These are phyloP conservation scores for Sclerotiophoma versabilis DNA, from an alignment of 2,329 filamentous ascomycete species.

Conservation along the genomic window DNA sequence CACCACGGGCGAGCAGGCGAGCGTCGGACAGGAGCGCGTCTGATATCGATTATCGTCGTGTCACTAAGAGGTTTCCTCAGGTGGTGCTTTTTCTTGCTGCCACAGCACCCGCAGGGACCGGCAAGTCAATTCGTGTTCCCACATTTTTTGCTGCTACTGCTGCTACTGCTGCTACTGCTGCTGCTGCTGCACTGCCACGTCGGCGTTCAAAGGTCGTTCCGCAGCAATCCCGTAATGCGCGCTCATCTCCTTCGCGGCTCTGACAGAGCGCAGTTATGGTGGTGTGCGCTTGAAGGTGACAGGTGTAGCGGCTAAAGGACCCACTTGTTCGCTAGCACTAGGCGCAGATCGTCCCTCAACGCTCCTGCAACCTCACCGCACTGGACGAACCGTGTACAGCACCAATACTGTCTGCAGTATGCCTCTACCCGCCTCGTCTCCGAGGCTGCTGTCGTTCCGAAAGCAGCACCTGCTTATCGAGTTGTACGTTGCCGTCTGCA, in stretches of 20 bases:
- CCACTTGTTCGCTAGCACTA: constrained; percentile 2
- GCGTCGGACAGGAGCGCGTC: constrained; percentile 6
- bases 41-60: constrained; percentile 28
- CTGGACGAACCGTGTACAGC: background rate
- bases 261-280: constrained; percentile 12
- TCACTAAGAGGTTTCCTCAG: constrained; percentile 6
- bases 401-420: constrained; percentile 11
- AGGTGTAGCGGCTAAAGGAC: constrained; percentile 17
- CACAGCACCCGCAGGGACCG: background rate
- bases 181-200: constrained; percentile 25
- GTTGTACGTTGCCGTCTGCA: constrained; percentile 66
- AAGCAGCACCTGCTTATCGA: constrained; percentile 81
- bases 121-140: background rate
- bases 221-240: constrained; percentile 21
- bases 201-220: constrained; percentile 10
- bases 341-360: constrained; percentile 20
- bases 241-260: constrained; percentile 26
- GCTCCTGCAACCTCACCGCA: constrained; percentile 15
- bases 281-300: constrained; percentile 12
- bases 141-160: constrained; percentile 1
- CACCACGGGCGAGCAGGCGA: constrained; percentile 7
- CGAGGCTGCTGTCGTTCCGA: constrained; percentile 60
- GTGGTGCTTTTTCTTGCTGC: constrained; percentile 12
- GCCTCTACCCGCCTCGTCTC: constrained; percentile 20
- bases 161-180: constrained; percentile 4